phyloP scores from a whole-genome alignment of 1,139 yeast genomes.

The Taphrina confusa region DNA sequence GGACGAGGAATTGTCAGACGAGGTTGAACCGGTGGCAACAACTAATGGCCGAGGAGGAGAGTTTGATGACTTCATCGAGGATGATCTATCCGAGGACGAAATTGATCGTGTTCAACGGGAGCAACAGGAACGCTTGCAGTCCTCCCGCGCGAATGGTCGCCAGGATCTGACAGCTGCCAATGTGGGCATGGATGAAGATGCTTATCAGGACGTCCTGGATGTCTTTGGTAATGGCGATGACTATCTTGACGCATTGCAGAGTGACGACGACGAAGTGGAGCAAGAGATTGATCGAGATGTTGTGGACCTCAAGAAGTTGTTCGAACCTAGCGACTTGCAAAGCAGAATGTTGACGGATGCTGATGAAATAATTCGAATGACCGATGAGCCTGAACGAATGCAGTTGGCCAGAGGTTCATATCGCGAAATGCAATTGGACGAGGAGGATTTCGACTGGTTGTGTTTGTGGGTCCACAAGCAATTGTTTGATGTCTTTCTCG shows the following conservation, averaged over 20 bases:
- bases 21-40: conserved; percentile 49
- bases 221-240: conserved; percentile 97
- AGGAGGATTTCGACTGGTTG: conserved; percentile 56
- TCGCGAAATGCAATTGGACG: conserved; percentile 64
- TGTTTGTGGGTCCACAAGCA: conserved; percentile 63
- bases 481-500: conserved; percentile 20
- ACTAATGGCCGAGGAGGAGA: conserved; percentile 59
- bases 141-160: conserved; percentile 7
- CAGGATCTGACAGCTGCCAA: conserved; percentile 30
- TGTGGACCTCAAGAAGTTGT: conserved; percentile 74
- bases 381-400: conserved; percentile 89
- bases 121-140: conserved; percentile 39
- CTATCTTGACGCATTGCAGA: conserved; percentile 84
- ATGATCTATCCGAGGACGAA: conserved; percentile 92
- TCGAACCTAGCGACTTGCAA: conserved; percentile 89
- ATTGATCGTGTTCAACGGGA: conserved; percentile 50
- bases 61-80: conserved; percentile 95
- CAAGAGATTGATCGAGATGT: conserved; percentile 52
- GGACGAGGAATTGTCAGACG: conserved; percentile 60
- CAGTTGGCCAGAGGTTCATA: conserved; percentile 69
- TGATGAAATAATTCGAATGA: conserved; percentile 81
- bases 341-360: conserved; percentile 89
- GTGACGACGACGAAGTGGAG: conserved; percentile 49
- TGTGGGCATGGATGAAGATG: conserved; percentile 78
- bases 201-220: conserved; percentile 87